A percentile compares a stretch with the other conserved stretches of the same genome.
Evolutionary conservation across 2,329 filamentous ascomycete species (phyloP).

Genomic region (Teratosphaeria epicoccoides): DNA sequence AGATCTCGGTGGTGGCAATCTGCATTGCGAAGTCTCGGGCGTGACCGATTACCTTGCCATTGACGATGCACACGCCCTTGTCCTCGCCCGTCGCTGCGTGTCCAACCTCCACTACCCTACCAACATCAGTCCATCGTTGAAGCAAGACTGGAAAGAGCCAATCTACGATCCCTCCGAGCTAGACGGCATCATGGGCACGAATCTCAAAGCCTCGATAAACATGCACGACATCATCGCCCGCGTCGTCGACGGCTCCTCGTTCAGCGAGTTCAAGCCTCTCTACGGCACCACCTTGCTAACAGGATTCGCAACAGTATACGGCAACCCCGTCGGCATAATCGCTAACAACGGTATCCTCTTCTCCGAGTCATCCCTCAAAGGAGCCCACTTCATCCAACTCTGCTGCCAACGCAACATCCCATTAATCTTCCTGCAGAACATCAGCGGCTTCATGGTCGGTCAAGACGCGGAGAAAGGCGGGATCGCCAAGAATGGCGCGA

Average conservation of each 20-base stretch:
- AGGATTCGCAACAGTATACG: slow-evolving; percentile 76
- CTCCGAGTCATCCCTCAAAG: slow-evolving; percentile 79
- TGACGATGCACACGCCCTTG: slow-evolving; percentile 82
- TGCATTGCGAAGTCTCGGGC: slow-evolving; percentile 83
- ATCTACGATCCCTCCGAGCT: slow-evolving; percentile 72
- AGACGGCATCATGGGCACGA: slow-evolving; percentile 78
- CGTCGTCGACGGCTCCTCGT: slow-evolving; percentile 80
- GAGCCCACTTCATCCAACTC: slow-evolving; percentile 92
- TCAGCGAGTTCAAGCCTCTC: slow-evolving; percentile 87
- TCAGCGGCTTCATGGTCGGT: slow-evolving; percentile 97
- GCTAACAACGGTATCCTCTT: slow-evolving; percentile 96
- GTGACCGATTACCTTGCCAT: slow-evolving; percentile 94
- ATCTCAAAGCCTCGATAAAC: slow-evolving; percentile 73
- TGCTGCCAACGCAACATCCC: slow-evolving; percentile 85
- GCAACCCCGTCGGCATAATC: slow-evolving; percentile 81
- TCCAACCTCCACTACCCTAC: slow-evolving; percentile 81
- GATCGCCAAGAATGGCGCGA: slow-evolving; percentile 95
- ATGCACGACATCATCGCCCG: slow-evolving; percentile 86
- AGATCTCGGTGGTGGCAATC: slow-evolving; percentile 76
- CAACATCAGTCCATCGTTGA: slow-evolving; percentile 28
- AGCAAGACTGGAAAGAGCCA: slow-evolving; percentile 54
- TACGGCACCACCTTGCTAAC: slow-evolving; percentile 86
- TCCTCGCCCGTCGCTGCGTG: slow-evolving; percentile 73
- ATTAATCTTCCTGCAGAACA: slow-evolving; percentile 90
- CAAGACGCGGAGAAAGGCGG: slow-evolving; percentile 83